Percentiles rank a stretch among this genome's conserved stretches.
phyloP scores from a whole-genome alignment of 345 rosid species.

The Camelina sativa region DNA sequence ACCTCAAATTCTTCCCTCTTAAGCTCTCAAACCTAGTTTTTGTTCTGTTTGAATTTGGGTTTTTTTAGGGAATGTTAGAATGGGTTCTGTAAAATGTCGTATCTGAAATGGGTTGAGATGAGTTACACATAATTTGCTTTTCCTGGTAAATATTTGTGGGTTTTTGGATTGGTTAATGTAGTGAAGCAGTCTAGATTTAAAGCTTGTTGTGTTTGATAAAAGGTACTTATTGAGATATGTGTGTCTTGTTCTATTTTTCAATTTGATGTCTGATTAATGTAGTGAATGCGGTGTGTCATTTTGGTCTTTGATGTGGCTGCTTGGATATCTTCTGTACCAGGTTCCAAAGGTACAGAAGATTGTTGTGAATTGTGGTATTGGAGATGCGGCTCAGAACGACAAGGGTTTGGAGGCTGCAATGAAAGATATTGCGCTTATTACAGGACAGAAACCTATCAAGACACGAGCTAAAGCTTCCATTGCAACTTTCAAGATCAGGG shows the following conservation, averaged over 20 bases:
- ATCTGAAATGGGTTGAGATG: not conserved
- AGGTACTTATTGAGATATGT: not conserved
- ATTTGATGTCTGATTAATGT: too few species aligned
- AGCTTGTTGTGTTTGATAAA: conserved; percentile 12
- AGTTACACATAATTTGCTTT: not conserved
- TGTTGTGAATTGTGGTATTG: conserved; percentile 95
- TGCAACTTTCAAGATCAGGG: conserved; percentile 90
- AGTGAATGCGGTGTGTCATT: not conserved
- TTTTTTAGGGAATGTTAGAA: not conserved
- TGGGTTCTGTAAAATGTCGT: not conserved
- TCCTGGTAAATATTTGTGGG: not conserved
- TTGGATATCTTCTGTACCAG: conserved; percentile 42
- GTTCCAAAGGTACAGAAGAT: conserved; percentile 85
- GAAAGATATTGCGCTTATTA: conserved; percentile 77
- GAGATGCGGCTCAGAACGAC: conserved; percentile 90
- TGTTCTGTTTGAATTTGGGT: not conserved
- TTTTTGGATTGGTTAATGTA: conserved; percentile 16
- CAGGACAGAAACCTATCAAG: conserved; percentile 89
- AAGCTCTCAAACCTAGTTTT: conserved; percentile 1
- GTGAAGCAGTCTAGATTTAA: conserved; percentile 24
- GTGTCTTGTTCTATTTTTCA: too few species aligned
- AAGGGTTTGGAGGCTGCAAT: conserved; percentile 91
- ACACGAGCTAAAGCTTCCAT: conserved; percentile 77
- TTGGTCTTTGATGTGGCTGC: not conserved
- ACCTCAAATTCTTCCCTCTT: conserved; percentile 1